phyloP scores from a whole-genome alignment of 2,329 filamentous ascomycete species.

The Neophaeococcomyces mojaviensis region DNA sequence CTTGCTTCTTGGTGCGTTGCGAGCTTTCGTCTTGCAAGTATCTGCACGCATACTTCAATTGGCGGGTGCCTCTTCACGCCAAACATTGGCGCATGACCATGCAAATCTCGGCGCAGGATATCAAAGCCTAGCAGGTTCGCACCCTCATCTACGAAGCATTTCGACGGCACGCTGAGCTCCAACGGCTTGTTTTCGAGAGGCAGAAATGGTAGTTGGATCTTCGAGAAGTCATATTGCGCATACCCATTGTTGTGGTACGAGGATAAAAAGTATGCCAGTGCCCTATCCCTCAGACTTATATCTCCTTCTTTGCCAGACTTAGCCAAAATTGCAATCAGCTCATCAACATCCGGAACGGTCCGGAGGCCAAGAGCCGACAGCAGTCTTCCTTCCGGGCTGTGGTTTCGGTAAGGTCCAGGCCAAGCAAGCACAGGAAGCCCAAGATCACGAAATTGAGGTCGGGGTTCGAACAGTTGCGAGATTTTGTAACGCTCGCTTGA shows the following conservation, averaged over 20 bases:
- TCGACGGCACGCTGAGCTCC: slow-evolving; percentile 60
- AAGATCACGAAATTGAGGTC: slow-evolving; percentile 60
- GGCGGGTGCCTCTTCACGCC: slow-evolving; percentile 77
- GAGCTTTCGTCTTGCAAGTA: slow-evolving; percentile 66
- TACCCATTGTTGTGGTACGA: slow-evolving; percentile 77
- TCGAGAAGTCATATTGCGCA: slow-evolving; percentile 51
- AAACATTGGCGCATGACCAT: slow-evolving; percentile 73
- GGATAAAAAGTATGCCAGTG: slow-evolving; percentile 74
- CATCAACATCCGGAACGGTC: slow-evolving; percentile 60
- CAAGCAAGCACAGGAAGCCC: slow-evolving; percentile 72
- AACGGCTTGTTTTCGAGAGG: slow-evolving; percentile 59
- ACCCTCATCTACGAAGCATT: slow-evolving; percentile 74
- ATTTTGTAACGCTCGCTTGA: slow-evolving; percentile 56
- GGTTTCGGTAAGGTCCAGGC: slow-evolving; percentile 63
- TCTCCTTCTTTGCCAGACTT: slow-evolving; percentile 48
- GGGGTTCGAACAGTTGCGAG: slow-evolving; percentile 74
- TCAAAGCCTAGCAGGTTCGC: slow-evolving; percentile 73
- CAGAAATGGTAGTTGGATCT: slow-evolving; percentile 54
- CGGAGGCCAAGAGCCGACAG: slow-evolving; percentile 66
- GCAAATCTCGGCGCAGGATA: slow-evolving; percentile 68
- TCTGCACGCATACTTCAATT: slow-evolving; percentile 67
- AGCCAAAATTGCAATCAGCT: slow-evolving; percentile 72
- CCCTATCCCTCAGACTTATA: slow-evolving; percentile 52
- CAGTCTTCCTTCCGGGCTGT: slow-evolving; percentile 66
- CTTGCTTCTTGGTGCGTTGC: slow-evolving; percentile 58